These are phyloP conservation scores for Melampsora americana DNA, from an alignment of 1,284 basidiomycete species.

Conservation along the genomic window DNA sequence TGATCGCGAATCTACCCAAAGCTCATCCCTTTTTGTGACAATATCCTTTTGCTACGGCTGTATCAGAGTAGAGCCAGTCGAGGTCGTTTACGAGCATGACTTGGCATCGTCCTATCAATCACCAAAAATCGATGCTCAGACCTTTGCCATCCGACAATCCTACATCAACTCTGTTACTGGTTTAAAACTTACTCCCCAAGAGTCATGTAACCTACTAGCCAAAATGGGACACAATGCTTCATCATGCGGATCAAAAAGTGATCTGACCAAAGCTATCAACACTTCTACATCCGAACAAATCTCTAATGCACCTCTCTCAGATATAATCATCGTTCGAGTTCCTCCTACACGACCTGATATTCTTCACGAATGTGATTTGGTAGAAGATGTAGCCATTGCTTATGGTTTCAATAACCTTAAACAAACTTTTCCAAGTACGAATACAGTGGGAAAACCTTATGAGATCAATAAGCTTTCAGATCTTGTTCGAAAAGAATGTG, in stretches of 20 bases:
- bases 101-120: constrained; percentile 18
- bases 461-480: constrained; percentile 87
- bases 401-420: constrained; percentile 98
- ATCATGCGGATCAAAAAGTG: not conserved
- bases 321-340: constrained; percentile 68
- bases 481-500: constrained; percentile 83
- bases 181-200: constrained; percentile 47
- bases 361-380: constrained; percentile 94
- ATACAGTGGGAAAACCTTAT: constrained; percentile 88
- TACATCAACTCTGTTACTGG: constrained; percentile 55
- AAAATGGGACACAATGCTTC: constrained; percentile 53
- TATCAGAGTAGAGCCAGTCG: constrained; percentile 83
- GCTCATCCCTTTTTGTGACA: not conserved
- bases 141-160: constrained; percentile 42
- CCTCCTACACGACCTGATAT: constrained; percentile 94
- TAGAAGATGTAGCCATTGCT: constrained; percentile 97
- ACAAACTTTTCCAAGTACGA: constrained; percentile 85
- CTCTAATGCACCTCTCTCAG: constrained; percentile 61
- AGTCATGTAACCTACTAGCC: constrained; percentile 48
- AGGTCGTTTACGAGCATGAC: constrained; percentile 68
- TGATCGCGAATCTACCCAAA: constrained; percentile 10
- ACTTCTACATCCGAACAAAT: constrained; percentile 52
- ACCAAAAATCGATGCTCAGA: constrained; percentile 23
- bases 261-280: constrained; percentile 11
- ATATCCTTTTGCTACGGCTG: not conserved